These are phyloP conservation scores for Aspergillus intermedius DNA, from an alignment of 2,329 filamentous ascomycete species.

Conservation along the genomic window DNA sequence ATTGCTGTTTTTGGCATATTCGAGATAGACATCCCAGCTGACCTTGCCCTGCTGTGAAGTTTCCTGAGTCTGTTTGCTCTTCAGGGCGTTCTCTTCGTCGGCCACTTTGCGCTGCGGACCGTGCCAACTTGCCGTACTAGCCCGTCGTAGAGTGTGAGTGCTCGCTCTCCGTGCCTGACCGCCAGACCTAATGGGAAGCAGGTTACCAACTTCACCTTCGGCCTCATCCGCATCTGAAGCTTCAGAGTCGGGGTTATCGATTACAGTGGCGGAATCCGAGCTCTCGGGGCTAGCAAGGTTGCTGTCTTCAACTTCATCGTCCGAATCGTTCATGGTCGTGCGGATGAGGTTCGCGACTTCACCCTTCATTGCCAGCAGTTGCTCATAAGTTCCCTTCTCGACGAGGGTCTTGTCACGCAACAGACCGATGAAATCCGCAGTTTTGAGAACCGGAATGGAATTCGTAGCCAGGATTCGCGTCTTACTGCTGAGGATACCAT, in stretches of 20 bases:
- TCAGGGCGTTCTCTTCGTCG: slow-evolving; percentile 68
- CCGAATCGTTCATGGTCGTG: slow-evolving; percentile 52
- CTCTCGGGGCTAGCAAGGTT: slow-evolving; percentile 63
- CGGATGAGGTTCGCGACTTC: slow-evolving; percentile 79
- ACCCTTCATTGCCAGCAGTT: slow-evolving; percentile 89
- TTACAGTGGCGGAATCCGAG: slow-evolving; percentile 48
- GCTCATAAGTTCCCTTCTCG: slow-evolving; percentile 83
- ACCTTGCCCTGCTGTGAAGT: slow-evolving; percentile 92
- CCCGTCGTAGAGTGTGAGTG: slow-evolving; percentile 74
- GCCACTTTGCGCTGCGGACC: slow-evolving; percentile 75
- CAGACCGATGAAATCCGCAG: slow-evolving; percentile 82
- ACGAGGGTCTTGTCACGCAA: slow-evolving; percentile 75
- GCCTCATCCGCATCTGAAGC: slow-evolving; percentile 50
- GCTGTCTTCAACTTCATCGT: slow-evolving; percentile 44
- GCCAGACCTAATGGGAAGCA: slow-evolving; percentile 64
- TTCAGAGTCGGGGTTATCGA: slow-evolving; percentile 45
- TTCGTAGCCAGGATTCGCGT: slow-evolving; percentile 93
- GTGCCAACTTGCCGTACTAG: slow-evolving; percentile 84
- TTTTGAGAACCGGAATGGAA: slow-evolving; percentile 80
- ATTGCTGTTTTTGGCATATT: slow-evolving; percentile 95
- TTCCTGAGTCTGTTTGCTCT: slow-evolving; percentile 82
- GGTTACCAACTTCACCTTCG: slow-evolving; percentile 67
- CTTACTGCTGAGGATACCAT: slow-evolving; percentile 75
- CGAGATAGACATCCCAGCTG: slow-evolving; percentile 89
- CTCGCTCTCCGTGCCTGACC: slow-evolving; percentile 61